These are phyloP conservation scores for Gyromitra esculenta DNA, from an alignment of 2,329 filamentous ascomycete genomes.

Conservation along the genomic window DNA sequence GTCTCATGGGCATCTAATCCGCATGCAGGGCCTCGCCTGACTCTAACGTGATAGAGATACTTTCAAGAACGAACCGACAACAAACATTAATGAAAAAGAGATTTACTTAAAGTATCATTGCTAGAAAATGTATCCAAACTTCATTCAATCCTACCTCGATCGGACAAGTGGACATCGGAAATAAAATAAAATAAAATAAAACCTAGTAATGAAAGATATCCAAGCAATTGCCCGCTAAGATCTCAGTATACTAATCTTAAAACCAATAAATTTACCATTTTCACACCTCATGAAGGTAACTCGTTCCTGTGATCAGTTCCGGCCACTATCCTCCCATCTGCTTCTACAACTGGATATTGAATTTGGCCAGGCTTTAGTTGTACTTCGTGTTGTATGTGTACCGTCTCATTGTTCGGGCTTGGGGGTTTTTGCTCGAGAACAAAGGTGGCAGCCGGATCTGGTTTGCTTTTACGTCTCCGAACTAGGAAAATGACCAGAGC, in stretches of 20 bases:
- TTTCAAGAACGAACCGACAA: too few species aligned
- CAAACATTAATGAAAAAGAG: too few species aligned
- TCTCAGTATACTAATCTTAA: neutral
- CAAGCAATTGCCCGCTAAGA: neutral
- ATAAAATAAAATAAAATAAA: too few species aligned
- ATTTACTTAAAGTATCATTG: too few species aligned
- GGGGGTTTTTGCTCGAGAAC: neutral
- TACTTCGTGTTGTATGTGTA: neutral
- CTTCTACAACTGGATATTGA: neutral
- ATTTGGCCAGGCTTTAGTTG: neutral
- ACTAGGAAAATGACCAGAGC: neutral
- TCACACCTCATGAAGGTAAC: neutral
- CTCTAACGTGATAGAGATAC: too few species aligned
- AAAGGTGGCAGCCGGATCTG: too few species aligned
- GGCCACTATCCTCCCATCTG: neutral
- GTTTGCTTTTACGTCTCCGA: constrained; percentile 3
- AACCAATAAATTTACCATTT: neutral
- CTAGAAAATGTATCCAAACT: too few species aligned
- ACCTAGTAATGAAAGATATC: neutral
- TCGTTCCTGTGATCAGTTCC: neutral
- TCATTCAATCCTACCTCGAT: too few species aligned
- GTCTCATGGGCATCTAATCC: too few species aligned
- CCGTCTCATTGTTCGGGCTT: neutral
- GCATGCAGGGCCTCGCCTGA: too few species aligned
- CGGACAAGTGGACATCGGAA: too few species aligned